Conservation (phyloP, 2,329 filamentous ascomycete genomes). For the Scortechinia acanthostroma region DNA sequence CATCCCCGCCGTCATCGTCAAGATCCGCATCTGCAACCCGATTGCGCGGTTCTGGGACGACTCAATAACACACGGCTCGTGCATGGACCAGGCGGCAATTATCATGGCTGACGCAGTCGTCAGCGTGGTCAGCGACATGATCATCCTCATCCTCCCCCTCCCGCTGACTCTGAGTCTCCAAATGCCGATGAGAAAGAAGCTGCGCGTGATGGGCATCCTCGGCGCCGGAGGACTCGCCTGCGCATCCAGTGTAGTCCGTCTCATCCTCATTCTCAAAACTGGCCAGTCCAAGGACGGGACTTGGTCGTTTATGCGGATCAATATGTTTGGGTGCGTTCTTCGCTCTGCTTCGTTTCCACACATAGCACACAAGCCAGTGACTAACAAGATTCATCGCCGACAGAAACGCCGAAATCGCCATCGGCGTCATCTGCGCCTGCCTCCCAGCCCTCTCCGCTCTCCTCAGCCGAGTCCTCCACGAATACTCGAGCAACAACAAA, state of each 20-base stretch:
- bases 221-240: constrained; percentile 25
- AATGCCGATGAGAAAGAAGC: constrained; percentile 21
- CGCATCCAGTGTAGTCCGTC: constrained; percentile 23
- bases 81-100: constrained; percentile 23
- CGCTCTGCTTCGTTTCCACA: not conserved
- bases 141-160: constrained; percentile 22
- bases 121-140: constrained; percentile 22
- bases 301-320: constrained; percentile 21
- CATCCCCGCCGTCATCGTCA: constrained; percentile 20
- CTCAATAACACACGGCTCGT: constrained; percentile 10
- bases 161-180: constrained; percentile 27
- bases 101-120: constrained; percentile 26
- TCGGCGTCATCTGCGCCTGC: constrained; percentile 25
- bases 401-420: constrained; percentile 23
- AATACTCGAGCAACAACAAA: constrained; percentile 13
- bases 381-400: too few relatives aligned
- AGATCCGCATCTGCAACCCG: constrained; percentile 24
- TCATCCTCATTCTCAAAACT: constrained; percentile 20
- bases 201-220: constrained; percentile 24
- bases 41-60: constrained; percentile 23
- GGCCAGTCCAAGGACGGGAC: constrained; percentile 19
- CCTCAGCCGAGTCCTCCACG: constrained; percentile 4
- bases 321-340: constrained; percentile 23
- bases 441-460: constrained; percentile 16
- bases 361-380: too few relatives aligned